phyloP scores from a whole-genome alignment of 768 basidiomycete genomes.

The Suillus fuscotomentosus region DNA sequence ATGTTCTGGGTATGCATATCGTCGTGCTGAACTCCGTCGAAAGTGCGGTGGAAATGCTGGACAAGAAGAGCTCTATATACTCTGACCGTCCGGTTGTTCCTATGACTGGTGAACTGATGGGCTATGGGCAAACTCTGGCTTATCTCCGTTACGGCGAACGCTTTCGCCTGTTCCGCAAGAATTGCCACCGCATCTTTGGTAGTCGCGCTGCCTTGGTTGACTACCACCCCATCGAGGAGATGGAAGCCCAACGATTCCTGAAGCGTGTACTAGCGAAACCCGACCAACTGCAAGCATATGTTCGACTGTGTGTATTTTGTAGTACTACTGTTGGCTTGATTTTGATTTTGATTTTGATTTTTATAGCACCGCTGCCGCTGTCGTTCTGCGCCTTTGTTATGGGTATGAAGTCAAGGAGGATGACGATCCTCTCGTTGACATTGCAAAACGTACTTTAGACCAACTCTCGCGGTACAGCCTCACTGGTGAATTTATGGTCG shows the following conservation, averaged over 20 bases:
- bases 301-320: constrained; percentile 19
- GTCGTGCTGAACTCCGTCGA: constrained; percentile 49
- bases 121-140: constrained; percentile 1
- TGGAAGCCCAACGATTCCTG: constrained; percentile 19
- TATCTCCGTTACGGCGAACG: constrained; percentile 11
- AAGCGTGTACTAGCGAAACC: constrained; percentile 13
- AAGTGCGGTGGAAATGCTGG: constrained; percentile 47
- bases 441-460: constrained; percentile 23
- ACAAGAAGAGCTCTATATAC: constrained; percentile 53
- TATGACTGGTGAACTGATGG: constrained; percentile 19
- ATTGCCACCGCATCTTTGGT: constrained; percentile 9
- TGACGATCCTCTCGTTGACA: constrained; percentile 35
- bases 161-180: constrained; percentile 15
- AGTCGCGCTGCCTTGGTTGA: constrained; percentile 6
- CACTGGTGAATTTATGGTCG: constrained; percentile 21
- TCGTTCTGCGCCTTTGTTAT: constrained; percentile 40
- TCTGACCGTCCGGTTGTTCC: constrained; percentile 25
- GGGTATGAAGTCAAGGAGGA: constrained; percentile 36
- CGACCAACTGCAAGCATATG: constrained; percentile 12
- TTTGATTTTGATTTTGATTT: no score
- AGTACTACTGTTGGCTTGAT: no score
- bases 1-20: constrained; percentile 44
- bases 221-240: constrained; percentile 19
- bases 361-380: constrained; percentile 16
- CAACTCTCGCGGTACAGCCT: constrained; percentile 7